phyloP scores from a whole-genome alignment of 257 asterid species.

The Capsicum chinense region DNA sequence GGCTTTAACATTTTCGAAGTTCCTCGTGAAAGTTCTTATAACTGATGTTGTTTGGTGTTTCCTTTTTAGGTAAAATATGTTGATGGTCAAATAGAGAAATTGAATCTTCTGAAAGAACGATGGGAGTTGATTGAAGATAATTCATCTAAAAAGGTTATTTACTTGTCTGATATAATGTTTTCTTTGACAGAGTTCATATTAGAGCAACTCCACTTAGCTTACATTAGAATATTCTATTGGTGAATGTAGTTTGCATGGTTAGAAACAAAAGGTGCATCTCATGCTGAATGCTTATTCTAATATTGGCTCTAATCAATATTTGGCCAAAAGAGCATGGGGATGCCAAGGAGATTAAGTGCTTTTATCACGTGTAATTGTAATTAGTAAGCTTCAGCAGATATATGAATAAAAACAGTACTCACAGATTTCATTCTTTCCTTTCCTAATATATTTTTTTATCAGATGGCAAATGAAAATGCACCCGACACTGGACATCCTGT shows the following conservation, averaged over 20 bases:
- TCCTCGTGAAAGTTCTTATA: no score
- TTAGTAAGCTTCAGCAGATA: neutral
- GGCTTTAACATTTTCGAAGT: no score
- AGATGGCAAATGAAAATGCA: slow-evolving; percentile 29
- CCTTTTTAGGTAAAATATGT: no score
- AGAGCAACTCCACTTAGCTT: neutral
- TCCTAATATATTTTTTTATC: neutral
- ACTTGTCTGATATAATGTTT: no score
- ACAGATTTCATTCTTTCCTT: neutral
- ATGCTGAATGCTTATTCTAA: neutral
- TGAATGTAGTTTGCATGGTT: neutral
- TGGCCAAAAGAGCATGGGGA: neutral
- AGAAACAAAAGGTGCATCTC: no score
- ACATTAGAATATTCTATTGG: neutral
- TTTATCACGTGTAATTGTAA: neutral
- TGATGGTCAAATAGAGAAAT: no score
- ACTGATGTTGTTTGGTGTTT: no score
- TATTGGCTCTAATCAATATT: neutral
- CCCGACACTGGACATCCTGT: neutral
- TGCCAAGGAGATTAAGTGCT: neutral
- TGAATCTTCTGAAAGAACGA: no score
- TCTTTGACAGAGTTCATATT: no score
- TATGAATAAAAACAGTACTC: neutral
- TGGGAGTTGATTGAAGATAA: no score
- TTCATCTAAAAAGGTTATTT: no score